Percentiles rank a stretch among this genome's conserved stretches.
These are phyloP conservation scores for Phialemonium atrogriseum DNA, from an alignment of 2,329 filamentous ascomycete genomes.

Conservation along the genomic window DNA sequence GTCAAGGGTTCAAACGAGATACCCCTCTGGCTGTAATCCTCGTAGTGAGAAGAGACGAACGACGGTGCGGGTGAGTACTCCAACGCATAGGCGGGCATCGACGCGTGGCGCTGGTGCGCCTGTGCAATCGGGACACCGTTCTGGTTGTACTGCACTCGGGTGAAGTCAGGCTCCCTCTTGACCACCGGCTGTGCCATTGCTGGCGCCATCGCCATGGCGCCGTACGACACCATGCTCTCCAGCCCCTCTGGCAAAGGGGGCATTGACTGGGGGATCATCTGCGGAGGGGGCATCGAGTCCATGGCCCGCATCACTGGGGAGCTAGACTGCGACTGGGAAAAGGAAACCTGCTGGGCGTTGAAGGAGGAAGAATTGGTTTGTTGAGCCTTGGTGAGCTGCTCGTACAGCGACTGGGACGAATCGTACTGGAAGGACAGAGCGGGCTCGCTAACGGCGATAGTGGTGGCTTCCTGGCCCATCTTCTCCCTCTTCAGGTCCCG, in stretches of 20 bases:
- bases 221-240: conserved; percentile 66
- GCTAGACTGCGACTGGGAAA: conserved; percentile 68
- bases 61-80: conserved; percentile 98
- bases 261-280: conserved; percentile 44
- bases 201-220: conserved; percentile 61
- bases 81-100: conserved; percentile 92
- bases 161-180: conserved; percentile 84
- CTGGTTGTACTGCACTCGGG: conserved; percentile 79
- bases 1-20: conserved; percentile 96
- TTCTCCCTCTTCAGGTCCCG: conserved; percentile 97
- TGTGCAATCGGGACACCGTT: conserved; percentile 80
- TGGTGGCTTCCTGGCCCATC: conserved; percentile 98
- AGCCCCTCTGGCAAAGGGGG: conserved; percentile 53
- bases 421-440: conserved; percentile 98
- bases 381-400: conserved; percentile 98
- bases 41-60: conserved; percentile 96
- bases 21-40: conserved; percentile 94
- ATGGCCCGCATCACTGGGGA: conserved; percentile 86
- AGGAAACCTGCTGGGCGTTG: conserved; percentile 65
- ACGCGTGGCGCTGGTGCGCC: conserved; percentile 85
- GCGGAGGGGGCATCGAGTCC: conserved; percentile 79
- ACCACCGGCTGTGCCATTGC: conserved; percentile 61
- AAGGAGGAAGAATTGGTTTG: conserved; percentile 98
- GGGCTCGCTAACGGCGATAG: conserved; percentile 91
- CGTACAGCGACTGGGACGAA: conserved; percentile 96